Evolutionary conservation across 257 asterid genomes (phyloP), one percentile per base, ranked within the genome.

Genomic region (Echium plantagineum): DNA sequence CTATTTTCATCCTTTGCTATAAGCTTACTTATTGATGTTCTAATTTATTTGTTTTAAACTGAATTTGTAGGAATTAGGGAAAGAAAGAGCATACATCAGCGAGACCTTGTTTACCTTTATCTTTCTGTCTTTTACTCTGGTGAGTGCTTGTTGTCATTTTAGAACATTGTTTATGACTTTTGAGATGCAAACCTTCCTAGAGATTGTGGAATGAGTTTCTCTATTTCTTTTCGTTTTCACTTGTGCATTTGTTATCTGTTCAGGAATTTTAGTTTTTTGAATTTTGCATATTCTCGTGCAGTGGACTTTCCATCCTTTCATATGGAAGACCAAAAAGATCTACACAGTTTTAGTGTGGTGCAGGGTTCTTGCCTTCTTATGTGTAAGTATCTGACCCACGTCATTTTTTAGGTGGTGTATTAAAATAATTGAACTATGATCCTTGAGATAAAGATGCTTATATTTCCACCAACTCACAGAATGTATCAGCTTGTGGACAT

Each of bases 271-370:
- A 16, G 22, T 46, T 66, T 60, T 15, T 70, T 28, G 58, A 10
- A 21, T 49, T 35, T 64, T 63, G n/a, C 64, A 73, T 69, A 64
- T 75, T 70, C 60, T 74, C 28, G 61, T 76, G 81, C 87, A 93
- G 99, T 93, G 99, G 97, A 93, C 97, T 31, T 93, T 93, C 89
- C 90, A 89, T 79, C 99, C 99, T 69, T 93, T 93, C 75, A 69
- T 89, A 71, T 58, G 81, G 58, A 93, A 93, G 85, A 81, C 75
- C 83, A 89, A 89, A 80, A 93, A 81, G 82, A 83, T 93, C 74
- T 89, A 89, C 76, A 93, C 99, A 18, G 99, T 89, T 68, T 79
- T 86, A 58, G 64, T 93, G 59, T 89, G 99, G 99, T 89, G 97
- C 93, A 81, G 99, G 81, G 97, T 81, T 46, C 74, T 93, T 70